phyloP scores from a whole-genome alignment of 2,329 filamentous ascomycete species.

The Colletotrichum simmondsii region DNA sequence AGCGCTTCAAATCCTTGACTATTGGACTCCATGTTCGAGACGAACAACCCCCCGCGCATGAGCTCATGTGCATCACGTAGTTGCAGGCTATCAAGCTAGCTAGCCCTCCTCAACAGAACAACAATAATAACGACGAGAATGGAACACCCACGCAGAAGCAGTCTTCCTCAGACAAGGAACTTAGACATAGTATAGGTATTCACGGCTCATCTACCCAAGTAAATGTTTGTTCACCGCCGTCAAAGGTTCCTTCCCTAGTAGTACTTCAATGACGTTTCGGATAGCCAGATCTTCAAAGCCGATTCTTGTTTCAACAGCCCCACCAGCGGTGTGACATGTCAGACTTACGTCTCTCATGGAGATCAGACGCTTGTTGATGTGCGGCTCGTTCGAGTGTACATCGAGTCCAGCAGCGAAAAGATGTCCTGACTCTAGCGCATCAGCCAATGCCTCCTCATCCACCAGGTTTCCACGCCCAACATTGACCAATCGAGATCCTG shows the following conservation, averaged over 20 bases:
- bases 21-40: constrained; percentile 92
- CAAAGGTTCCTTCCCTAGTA: not conserved
- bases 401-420: not conserved
- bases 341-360: not conserved
- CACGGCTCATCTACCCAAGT: not conserved
- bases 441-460: not conserved
- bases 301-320: not conserved
- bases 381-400: not conserved
- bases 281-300: not conserved
- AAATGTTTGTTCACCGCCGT: not conserved
- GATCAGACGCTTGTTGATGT: not conserved
- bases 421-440: not conserved
- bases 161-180: constrained; percentile 57
- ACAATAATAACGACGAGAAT: constrained; percentile 44
- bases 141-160: constrained; percentile 47
- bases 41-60: constrained; percentile 80
- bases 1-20: constrained; percentile 46
- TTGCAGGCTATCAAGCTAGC: constrained; percentile 82
- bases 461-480: not conserved
- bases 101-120: constrained; percentile 55
- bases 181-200: constrained; percentile 68
- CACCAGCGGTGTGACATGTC: not conserved
- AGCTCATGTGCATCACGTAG: constrained; percentile 83
- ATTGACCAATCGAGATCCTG: not conserved
- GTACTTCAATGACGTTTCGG: not conserved